Evolutionary conservation across 2,329 filamentous ascomycete genomes (phyloP).

Genomic region (Sarocladium oryzae): DNA sequence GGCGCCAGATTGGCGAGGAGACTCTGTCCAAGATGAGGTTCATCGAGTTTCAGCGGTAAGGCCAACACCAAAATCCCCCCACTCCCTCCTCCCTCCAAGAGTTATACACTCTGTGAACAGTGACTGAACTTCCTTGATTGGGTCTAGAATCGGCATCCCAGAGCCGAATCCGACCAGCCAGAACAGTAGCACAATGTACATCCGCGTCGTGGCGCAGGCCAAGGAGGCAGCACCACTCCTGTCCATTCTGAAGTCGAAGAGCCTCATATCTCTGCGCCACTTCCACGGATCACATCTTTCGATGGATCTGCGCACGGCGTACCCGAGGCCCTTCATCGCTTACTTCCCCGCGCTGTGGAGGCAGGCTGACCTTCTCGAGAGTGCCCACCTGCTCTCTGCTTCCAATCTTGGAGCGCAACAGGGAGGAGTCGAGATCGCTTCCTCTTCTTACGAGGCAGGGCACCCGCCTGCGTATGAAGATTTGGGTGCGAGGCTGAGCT

Average conservation of each 20-base stretch:
- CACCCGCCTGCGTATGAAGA: slow-evolving; percentile 1
- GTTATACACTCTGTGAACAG: too few relatives aligned
- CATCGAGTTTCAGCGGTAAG: too few relatives aligned
- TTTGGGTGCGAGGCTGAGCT: slow-evolving; percentile 15
- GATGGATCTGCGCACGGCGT: slow-evolving; percentile 33
- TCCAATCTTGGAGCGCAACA: too few relatives aligned
- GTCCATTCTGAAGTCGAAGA: slow-evolving; percentile 23
- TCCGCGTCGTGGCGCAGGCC: slow-evolving; percentile 37
- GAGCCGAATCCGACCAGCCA: slow-evolving; percentile 31
- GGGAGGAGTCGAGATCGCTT: too few relatives aligned
- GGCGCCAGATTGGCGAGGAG: slow-evolving; percentile 10
- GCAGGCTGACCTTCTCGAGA: slow-evolving; percentile 26
- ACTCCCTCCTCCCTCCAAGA: too few relatives aligned
- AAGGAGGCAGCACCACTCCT: slow-evolving; percentile 20
- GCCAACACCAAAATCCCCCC: too few relatives aligned
- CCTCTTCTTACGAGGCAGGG: neutral
- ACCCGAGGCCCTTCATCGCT: slow-evolving; percentile 19
- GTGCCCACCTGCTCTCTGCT: slow-evolving; percentile 14
- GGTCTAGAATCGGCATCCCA: slow-evolving; percentile 13
- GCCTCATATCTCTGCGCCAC: slow-evolving; percentile 32
- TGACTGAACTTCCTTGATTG: too few relatives aligned
- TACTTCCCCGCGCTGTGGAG: slow-evolving; percentile 19
- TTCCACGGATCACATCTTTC: slow-evolving; percentile 32
- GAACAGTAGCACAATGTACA: slow-evolving; percentile 34
- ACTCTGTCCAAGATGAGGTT: too few relatives aligned